A percentile compares a stretch with the other conserved stretches of the same genome.
Conservation (phyloP, 140 eudicot genomes). For the Erigeron philadelphicus region DNA sequence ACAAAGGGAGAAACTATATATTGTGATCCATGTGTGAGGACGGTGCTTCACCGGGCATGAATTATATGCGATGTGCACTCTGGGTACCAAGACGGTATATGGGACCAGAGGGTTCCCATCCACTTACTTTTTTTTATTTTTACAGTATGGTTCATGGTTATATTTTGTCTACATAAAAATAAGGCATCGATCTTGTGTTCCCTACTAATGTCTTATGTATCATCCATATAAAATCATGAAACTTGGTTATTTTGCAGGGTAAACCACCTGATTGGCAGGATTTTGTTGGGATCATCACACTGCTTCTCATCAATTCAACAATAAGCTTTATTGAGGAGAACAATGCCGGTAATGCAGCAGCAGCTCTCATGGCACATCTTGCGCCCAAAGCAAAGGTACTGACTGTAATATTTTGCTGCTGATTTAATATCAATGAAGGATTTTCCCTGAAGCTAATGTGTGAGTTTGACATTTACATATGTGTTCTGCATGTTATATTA, state of each 20-base stretch:
- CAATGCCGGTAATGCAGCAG: conserved; percentile 68
- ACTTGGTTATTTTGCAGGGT: conserved; percentile 30
- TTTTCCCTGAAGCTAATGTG: not conserved
- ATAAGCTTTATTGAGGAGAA: conserved; percentile 61
- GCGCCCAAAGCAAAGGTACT: conserved; percentile 62
- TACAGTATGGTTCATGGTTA: not conserved
- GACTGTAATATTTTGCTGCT: conserved; percentile 1
- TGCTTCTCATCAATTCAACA: conserved; percentile 55
- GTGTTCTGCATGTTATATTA: conserved; percentile 15
- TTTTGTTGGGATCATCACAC: conserved; percentile 51
- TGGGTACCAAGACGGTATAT: too few species aligned
- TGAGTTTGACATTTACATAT: not conserved
- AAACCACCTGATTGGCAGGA: conserved; percentile 69
- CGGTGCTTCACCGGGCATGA: too few species aligned
- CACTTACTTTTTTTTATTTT: too few species aligned
- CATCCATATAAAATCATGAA: not conserved
- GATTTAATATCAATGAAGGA: not conserved
- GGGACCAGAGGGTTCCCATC: too few species aligned
- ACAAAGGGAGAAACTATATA: too few species aligned
- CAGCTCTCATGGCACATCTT: conserved; percentile 64
- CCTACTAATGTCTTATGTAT: not conserved
- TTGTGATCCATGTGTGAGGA: too few species aligned
- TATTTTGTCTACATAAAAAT: conserved; percentile 1
- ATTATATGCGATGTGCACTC: too few species aligned
- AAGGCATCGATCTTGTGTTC: not conserved